Base-by-base conservation (phyloP, 2,329 filamentous ascomycete species). In the Colletotrichum sp. region DNA sequence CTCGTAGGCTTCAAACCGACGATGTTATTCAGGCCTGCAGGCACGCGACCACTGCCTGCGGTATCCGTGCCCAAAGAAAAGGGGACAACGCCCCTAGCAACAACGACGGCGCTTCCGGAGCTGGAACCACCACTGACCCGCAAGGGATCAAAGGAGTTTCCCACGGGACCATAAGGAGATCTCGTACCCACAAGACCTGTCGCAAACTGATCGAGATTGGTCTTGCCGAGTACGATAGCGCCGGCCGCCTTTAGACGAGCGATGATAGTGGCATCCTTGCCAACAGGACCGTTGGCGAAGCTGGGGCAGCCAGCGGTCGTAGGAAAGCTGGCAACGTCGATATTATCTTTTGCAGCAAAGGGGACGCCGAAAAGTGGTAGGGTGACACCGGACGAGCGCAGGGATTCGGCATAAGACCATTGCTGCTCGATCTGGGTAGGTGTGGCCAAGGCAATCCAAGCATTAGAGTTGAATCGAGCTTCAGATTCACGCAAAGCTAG, bases 171-270 rank as follows among this genome's bases (percentile, higher is more conserved):
- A 72, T 90, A 92, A 0, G 91, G 91, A 4, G 90, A 92, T 36
- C 92, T 87, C 10, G 90, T 91, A 10, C 92, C 92, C 8, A 90
- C 90, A 6, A 93, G 86, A 0, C 92, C 92, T 1, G 92, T 93
- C 2, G 91, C 92, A 8, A 93, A 87, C 78, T 93, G 91, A 77
- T 93, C 92, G 67, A 93, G 85, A 78, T 90, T 90, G 6, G 88
- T 88, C 79, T 93, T 93, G 10, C 91, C 92, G 34, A 93, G 84
- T 36, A 91, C 86, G 3, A 93, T 83, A 2, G 89, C 92, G 1
- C 91, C 91, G 9, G 89, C 87, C 1, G 86, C 84, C 26, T 90
- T 86, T 18, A 92, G 82, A 28, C 84, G 87, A 8, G 88, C 82
- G 10, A 91, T 86, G 3, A 91, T 87, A 1, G 85, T 82, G 1